These are phyloP conservation scores for Plasmodium gaboni DNA, from an alignment of 169 alveolate species.

Conservation along the genomic window DNA sequence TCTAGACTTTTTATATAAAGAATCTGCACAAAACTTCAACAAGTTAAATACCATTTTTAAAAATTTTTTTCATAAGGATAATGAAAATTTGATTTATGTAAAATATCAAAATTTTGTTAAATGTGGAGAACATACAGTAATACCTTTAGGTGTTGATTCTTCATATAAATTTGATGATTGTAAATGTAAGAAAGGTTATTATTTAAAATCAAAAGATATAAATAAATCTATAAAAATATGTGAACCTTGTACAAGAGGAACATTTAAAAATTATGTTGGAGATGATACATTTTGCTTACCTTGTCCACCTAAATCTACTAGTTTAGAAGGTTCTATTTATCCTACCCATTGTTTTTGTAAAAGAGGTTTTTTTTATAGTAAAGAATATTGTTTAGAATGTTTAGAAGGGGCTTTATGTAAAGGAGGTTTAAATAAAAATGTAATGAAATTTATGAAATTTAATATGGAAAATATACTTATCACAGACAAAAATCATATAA, in stretches of 20 bases:
- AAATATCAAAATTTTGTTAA: slow-evolving; percentile 75
- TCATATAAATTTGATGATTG: slow-evolving; percentile 86
- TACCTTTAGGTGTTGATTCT: slow-evolving; percentile 88
- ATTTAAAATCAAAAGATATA: slow-evolving; percentile 65
- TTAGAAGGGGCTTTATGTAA: slow-evolving; percentile 88
- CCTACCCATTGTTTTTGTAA: slow-evolving; percentile 89
- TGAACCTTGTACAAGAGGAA: slow-evolving; percentile 86
- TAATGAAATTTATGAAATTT: slow-evolving; percentile 17
- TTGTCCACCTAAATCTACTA: slow-evolving; percentile 87
- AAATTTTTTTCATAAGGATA: slow-evolving; percentile 25
- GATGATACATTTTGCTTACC: slow-evolving; percentile 87
- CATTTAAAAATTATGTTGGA: slow-evolving; percentile 87
- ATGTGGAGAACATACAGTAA: slow-evolving; percentile 86
- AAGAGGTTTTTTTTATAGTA: slow-evolving; percentile 84
- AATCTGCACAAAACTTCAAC: neutral
- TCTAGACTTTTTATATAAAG: neutral
- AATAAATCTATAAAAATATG: slow-evolving; percentile 77
- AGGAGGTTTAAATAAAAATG: slow-evolving; percentile 83
- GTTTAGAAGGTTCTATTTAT: slow-evolving; percentile 84
- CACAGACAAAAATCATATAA: slow-evolving; percentile 82
- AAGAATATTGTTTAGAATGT: slow-evolving; percentile 86
- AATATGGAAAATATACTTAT: slow-evolving; percentile 77
- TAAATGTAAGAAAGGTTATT: slow-evolving; percentile 88
- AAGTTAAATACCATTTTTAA: neutral
- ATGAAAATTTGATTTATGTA: slow-evolving; percentile 17